Evolutionary conservation across 805 yeast species (phyloP).

Genomic region (Ogataea sp.): DNA sequence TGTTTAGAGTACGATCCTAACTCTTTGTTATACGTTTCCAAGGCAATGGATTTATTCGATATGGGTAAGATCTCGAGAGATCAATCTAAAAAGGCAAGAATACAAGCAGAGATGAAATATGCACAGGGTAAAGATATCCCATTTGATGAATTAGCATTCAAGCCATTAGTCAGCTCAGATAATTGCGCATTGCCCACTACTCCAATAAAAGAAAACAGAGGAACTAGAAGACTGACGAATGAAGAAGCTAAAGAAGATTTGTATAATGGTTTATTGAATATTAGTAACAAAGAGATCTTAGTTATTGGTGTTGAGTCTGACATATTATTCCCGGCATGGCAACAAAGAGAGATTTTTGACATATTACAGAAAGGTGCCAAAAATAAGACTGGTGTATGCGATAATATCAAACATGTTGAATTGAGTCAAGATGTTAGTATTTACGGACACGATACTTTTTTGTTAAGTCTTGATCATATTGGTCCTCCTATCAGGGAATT

Average conservation of each 20-base stretch:
- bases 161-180: slow-evolving; percentile 12
- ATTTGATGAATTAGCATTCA: slow-evolving; percentile 19
- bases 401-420: slow-evolving; percentile 55
- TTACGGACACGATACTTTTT: slow-evolving; percentile 89
- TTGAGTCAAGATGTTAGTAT: slow-evolving; percentile 68
- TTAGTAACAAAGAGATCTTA: slow-evolving; percentile 58
- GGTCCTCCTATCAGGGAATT: slow-evolving; percentile 70
- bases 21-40: slow-evolving; percentile 77
- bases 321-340: slow-evolving; percentile 90
- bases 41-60: slow-evolving; percentile 94
- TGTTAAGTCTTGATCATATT: slow-evolving; percentile 69
- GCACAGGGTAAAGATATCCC: slow-evolving; percentile 18
- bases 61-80: slow-evolving; percentile 44
- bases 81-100: slow-evolving; percentile 34
- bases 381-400: slow-evolving; percentile 27
- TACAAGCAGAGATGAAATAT: slow-evolving; percentile 25
- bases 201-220: slow-evolving; percentile 48
- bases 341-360: slow-evolving; percentile 73
- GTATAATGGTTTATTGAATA: slow-evolving; percentile 50
- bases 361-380: slow-evolving; percentile 35
- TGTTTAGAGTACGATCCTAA: slow-evolving; percentile 88
- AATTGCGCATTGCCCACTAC: slow-evolving; percentile 35
- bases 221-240: slow-evolving; percentile 35
- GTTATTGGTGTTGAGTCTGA: slow-evolving; percentile 93
- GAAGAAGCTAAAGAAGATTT: slow-evolving; percentile 59